Conservation (phyloP, 257 asterid species). For the Gentiana macrophylla region DNA sequence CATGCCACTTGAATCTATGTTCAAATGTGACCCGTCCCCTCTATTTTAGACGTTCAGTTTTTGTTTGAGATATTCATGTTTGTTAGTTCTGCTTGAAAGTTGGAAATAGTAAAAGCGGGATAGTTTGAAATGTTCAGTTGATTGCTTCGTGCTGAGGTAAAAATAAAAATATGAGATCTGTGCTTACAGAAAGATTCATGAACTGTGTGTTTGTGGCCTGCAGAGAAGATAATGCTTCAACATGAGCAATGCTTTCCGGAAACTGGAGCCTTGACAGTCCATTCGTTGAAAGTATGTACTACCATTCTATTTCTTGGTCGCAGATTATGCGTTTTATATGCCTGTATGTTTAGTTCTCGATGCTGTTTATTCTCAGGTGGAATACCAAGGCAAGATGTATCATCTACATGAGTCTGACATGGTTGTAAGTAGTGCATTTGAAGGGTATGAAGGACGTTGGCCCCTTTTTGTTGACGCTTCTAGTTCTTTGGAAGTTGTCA, state of each 20-base stretch:
- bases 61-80: too few relatives aligned
- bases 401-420: slow-evolving; percentile 42
- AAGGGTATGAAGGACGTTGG: slow-evolving; percentile 25
- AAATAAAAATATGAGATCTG: too few relatives aligned
- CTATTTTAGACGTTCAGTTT: too few relatives aligned
- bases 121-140: too few relatives aligned
- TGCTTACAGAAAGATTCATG: not conserved
- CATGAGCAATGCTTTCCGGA: slow-evolving; percentile 45
- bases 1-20: too few relatives aligned
- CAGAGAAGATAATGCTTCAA: slow-evolving; percentile 45
- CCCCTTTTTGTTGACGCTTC: slow-evolving; percentile 42
- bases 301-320: not conserved
- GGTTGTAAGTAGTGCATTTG: slow-evolving; percentile 42
- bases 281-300: slow-evolving; percentile 44
- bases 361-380: slow-evolving; percentile 28
- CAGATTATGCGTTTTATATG: not conserved
- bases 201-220: slow-evolving; percentile 7
- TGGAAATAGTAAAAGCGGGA: too few relatives aligned
- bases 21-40: too few relatives aligned
- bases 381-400: slow-evolving; percentile 38
- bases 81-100: too few relatives aligned
- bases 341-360: slow-evolving; percentile 6
- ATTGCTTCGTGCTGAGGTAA: too few relatives aligned
- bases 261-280: slow-evolving; percentile 34
- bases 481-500: slow-evolving; percentile 1